A percentile compares a stretch with the other conserved stretches of the same genome.
These are phyloP conservation scores for Tolypocladium paradoxum DNA, from an alignment of 2,329 filamentous ascomycete genomes.

Conservation along the genomic window DNA sequence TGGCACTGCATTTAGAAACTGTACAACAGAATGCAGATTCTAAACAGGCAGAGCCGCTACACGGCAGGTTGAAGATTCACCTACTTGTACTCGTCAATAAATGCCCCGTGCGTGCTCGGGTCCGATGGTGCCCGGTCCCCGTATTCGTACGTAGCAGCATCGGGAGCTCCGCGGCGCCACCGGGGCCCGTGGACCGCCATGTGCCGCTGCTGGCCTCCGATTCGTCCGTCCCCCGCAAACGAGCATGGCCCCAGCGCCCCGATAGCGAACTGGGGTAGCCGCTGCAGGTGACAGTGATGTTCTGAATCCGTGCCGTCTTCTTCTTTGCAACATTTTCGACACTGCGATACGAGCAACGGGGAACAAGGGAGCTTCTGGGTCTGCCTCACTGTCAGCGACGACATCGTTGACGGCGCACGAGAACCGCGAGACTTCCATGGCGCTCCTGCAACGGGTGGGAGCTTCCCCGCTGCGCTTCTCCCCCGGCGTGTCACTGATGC, in stretches of 20 bases:
- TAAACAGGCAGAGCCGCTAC: no score
- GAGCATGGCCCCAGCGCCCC: neutral
- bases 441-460: slow-evolving; percentile 19
- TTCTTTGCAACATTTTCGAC: neutral
- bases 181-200: slow-evolving; percentile 2
- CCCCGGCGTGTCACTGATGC: slow-evolving; percentile 13
- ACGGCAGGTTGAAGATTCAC: neutral
- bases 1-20: no score
- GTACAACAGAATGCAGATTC: no score
- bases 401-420: neutral
- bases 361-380: neutral
- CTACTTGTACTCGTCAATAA: no score
- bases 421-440: slow-evolving; percentile 11
- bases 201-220: neutral
- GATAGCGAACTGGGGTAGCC: neutral
- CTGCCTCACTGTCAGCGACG: neutral
- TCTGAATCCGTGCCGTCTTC: neutral
- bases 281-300: neutral
- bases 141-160: slow-evolving; percentile 3
- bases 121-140: neutral
- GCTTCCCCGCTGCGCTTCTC: slow-evolving; percentile 20
- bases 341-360: neutral
- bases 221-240: neutral
- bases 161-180: neutral
- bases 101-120: neutral